Evolutionary conservation across 2,329 filamentous ascomycete genomes (phyloP).

Genomic region (Fusarium veterinarium): DNA sequence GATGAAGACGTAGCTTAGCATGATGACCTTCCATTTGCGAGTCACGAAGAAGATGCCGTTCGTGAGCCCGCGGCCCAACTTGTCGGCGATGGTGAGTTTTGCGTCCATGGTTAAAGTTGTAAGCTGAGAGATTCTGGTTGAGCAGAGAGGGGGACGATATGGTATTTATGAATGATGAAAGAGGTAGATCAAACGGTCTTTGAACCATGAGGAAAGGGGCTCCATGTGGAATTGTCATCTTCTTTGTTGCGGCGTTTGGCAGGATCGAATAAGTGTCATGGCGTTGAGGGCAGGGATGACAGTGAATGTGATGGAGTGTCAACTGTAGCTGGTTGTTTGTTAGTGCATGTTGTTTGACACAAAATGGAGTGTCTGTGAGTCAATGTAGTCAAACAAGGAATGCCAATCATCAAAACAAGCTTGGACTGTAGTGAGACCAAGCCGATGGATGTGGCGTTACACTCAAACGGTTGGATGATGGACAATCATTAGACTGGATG

Average conservation of each 20-base stretch:
- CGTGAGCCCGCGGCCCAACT: slow-evolving; percentile 14
- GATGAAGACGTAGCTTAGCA: slow-evolving; percentile 18
- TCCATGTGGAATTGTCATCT: not conserved
- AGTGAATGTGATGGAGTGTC: not conserved
- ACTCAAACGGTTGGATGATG: not conserved
- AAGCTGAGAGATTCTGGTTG: not conserved
- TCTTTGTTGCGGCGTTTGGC: not conserved
- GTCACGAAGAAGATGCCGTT: slow-evolving; percentile 1
- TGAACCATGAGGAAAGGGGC: not conserved
- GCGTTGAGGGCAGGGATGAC: not conserved
- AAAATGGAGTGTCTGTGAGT: not conserved
- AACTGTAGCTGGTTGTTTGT: not conserved
- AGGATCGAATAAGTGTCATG: not conserved
- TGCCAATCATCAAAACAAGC: not conserved
- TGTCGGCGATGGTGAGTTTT: slow-evolving; percentile 15
- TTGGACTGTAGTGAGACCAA: not conserved
- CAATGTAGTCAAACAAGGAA: not conserved
- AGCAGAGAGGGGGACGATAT: not conserved
- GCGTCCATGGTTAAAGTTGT: slow-evolving; percentile 1
- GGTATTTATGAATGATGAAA: not conserved
- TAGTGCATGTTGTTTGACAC: not conserved
- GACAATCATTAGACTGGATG: not conserved
- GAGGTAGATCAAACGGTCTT: not conserved
- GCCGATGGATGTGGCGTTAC: not conserved
- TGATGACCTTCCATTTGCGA: slow-evolving; percentile 8